Evolutionary conservation across 2,329 filamentous ascomycete genomes (phyloP).

Genomic region (Xylariaceae sp.): DNA sequence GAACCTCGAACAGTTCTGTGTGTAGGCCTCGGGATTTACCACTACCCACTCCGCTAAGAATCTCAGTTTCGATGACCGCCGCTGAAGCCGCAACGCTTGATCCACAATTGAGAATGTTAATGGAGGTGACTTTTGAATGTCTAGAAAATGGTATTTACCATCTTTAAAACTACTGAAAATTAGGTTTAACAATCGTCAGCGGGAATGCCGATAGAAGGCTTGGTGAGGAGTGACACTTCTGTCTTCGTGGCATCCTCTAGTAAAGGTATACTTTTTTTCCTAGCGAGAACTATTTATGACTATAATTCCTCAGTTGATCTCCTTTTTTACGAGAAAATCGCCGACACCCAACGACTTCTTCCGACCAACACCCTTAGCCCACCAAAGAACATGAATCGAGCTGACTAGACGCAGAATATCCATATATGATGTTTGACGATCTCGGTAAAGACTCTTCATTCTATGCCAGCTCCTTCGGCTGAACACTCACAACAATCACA

Average conservation of each 20-base stretch:
- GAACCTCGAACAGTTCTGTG: not conserved
- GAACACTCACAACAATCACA: slow-evolving; percentile 5
- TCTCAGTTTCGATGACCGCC: slow-evolving; percentile 1
- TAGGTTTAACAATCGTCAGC: not conserved
- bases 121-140: slow-evolving; percentile 2
- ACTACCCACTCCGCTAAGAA: not conserved
- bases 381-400: not conserved
- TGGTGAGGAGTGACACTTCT: not conserved
- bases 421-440: not conserved
- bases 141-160: slow-evolving; percentile 1
- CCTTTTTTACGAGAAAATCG: not conserved
- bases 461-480: slow-evolving; percentile 13
- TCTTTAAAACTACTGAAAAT: not conserved
- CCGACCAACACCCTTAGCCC: not conserved
- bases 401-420: not conserved
- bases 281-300: not conserved
- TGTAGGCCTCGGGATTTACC: not conserved
- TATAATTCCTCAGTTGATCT: not conserved
- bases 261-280: not conserved
- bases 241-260: not conserved
- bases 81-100: not conserved
- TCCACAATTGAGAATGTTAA: not conserved
- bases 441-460: slow-evolving; percentile 22
- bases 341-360: not conserved
- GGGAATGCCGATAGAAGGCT: not conserved